phyloP scores from a whole-genome alignment of 2,329 filamentous ascomycete species.

The Trematosphaeria pertusa region DNA sequence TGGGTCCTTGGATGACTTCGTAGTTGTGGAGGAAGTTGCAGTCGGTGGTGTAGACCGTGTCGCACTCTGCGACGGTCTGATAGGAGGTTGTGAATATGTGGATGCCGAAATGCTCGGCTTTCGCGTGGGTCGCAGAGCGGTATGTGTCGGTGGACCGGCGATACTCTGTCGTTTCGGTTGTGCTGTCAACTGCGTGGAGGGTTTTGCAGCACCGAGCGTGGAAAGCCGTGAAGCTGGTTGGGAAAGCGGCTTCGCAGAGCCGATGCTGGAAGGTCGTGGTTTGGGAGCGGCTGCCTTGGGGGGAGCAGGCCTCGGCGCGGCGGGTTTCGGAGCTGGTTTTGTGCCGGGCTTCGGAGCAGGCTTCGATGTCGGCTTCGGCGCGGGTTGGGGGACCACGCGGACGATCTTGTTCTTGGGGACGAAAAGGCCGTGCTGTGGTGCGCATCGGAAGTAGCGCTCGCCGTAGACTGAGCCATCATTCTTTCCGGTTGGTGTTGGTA shows the following conservation, averaged over 20 bases:
- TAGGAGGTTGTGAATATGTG: not conserved
- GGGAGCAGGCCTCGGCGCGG: conserved; percentile 17
- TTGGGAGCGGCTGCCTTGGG: conserved; percentile 11
- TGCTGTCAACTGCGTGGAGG: conserved; percentile 1
- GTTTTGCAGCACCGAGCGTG: not conserved
- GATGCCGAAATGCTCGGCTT: conserved; percentile 7
- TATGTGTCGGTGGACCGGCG: conserved; percentile 5
- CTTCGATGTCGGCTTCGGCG: conserved; percentile 42
- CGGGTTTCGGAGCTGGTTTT: conserved; percentile 14
- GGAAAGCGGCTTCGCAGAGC: conserved; percentile 6
- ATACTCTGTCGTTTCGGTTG: conserved; percentile 29
- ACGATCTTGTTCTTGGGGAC: conserved; percentile 75
- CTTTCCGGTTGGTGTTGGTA: conserved; percentile 82
- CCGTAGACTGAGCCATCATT: conserved; percentile 92
- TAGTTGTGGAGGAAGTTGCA: conserved; percentile 14
- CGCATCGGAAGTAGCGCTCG: conserved; percentile 85
- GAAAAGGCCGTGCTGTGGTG: conserved; percentile 79
- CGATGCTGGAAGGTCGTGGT: conserved; percentile 33
- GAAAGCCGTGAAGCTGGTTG: conserved; percentile 1
- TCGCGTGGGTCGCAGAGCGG: conserved; percentile 3
- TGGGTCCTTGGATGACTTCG: conserved; percentile 26
- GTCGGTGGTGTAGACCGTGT: conserved; percentile 4
- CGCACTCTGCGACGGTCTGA: not conserved
- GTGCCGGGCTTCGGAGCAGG: conserved; percentile 8
- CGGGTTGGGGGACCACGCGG: conserved; percentile 54